Conservation (phyloP, 2,329 filamentous ascomycete species). For the Fusarium decemcellulare region DNA sequence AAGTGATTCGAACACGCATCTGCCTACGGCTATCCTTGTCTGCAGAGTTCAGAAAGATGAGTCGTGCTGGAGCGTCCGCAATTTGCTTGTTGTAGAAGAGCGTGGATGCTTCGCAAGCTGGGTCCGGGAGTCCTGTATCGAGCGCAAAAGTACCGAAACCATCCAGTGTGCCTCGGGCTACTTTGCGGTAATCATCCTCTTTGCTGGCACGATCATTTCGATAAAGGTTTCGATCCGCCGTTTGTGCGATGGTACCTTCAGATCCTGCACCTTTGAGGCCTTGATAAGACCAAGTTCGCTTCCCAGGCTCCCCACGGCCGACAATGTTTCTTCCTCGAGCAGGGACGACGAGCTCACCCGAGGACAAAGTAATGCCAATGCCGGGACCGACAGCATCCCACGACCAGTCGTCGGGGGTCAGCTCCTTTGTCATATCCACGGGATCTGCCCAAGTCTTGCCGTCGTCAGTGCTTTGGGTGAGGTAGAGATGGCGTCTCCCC, state of each 20-base stretch:
- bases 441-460: constrained; percentile 44
- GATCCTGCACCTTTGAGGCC: background rate
- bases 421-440: constrained; percentile 19
- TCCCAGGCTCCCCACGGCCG: background rate
- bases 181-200: background rate
- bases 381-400: background rate
- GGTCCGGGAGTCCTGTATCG: background rate
- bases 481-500: constrained; percentile 42
- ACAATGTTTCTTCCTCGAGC: background rate
- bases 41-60: constrained; percentile 39
- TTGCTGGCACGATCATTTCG: background rate
- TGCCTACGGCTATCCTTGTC: constrained; percentile 25
- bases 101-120: background rate
- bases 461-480: constrained; percentile 44
- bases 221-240: background rate
- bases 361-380: background rate
- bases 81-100: background rate
- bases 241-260: background rate
- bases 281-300: background rate
- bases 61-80: constrained; percentile 27
- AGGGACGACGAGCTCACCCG: background rate
- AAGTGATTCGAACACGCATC: constrained; percentile 38
- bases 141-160: background rate
- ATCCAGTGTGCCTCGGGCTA: background rate
- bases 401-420: background rate